Evolutionary conservation across 2,329 filamentous ascomycete genomes (phyloP).

Genomic region (Xylaria sp.): DNA sequence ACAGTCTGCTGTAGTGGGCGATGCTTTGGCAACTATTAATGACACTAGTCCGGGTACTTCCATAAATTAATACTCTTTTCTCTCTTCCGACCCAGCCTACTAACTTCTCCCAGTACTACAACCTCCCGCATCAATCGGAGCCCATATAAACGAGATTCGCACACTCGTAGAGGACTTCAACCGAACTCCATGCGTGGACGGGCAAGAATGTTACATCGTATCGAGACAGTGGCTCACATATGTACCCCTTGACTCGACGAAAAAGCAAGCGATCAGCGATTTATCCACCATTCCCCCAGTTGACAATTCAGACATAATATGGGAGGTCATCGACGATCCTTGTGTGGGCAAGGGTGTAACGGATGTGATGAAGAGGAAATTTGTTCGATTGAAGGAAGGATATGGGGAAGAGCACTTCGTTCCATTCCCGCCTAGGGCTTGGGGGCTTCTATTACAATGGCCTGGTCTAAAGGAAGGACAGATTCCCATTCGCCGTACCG

Average conservation of each 20-base stretch:
- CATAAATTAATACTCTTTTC: background rate
- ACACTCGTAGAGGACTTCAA: conserved; percentile 60
- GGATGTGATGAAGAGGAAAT: conserved; percentile 52
- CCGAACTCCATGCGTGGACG: conserved; percentile 66
- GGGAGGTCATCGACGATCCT: conserved; percentile 61
- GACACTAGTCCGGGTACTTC: conserved; percentile 16
- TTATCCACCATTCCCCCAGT: conserved; percentile 73
- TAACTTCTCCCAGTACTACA: conserved; percentile 29
- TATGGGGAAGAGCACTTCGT: conserved; percentile 74
- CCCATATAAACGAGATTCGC: conserved; percentile 77
- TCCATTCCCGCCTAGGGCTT: conserved; percentile 78
- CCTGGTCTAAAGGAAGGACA: conserved; percentile 77
- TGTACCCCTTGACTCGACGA: conserved; percentile 69
- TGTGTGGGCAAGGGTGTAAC: conserved; percentile 43
- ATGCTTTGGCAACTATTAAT: background rate
- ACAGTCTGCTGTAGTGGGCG: background rate
- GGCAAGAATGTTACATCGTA: conserved; percentile 77
- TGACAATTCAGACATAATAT: conserved; percentile 84
- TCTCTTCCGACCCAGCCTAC: conserved; percentile 1
- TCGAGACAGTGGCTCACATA: conserved; percentile 79
- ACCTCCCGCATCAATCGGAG: conserved; percentile 56
- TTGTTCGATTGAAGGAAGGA: conserved; percentile 76
- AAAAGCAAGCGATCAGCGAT: conserved; percentile 63
- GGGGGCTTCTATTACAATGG: conserved; percentile 81
- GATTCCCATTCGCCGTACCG: conserved; percentile 73